Percentiles rank a stretch among this genome's conserved stretches.
phyloP scores from a whole-genome alignment of 169 alveolate genomes.

The Plasmodium chabaudi region DNA sequence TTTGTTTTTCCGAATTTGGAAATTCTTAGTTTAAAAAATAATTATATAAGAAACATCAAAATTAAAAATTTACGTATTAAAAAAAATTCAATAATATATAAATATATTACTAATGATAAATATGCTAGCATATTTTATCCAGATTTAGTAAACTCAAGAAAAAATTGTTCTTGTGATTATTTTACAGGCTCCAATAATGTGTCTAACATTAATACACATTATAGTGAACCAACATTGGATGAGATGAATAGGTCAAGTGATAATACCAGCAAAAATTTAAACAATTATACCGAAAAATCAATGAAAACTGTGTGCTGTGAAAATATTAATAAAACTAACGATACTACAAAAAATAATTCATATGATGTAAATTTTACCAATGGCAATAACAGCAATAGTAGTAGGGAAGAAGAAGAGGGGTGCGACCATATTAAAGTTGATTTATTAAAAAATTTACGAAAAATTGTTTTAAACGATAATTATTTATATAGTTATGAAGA shows the following conservation, averaged over 20 bases:
- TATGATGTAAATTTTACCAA: neutral
- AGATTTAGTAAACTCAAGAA: neutral
- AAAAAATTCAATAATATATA: slow-evolving; percentile 9
- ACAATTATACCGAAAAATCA: neutral
- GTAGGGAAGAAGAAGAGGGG: neutral
- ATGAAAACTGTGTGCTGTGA: neutral
- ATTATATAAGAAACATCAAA: slow-evolving; percentile 44
- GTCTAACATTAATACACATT: neutral
- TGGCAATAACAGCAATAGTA: neutral
- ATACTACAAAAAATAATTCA: neutral
- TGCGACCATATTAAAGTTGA: neutral
- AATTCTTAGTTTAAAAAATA: slow-evolving; percentile 45
- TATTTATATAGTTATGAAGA: slow-evolving; percentile 70
- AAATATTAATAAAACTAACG: neutral
- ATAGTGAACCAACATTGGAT: neutral
- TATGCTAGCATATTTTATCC: neutral
- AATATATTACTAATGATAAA: slow-evolving; percentile 16
- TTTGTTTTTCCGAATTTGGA: slow-evolving; percentile 68
- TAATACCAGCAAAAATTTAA: neutral
- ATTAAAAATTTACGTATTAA: slow-evolving; percentile 12
- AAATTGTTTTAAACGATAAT: slow-evolving; percentile 67
- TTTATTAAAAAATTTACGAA: slow-evolving; percentile 22
- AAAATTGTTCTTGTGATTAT: neutral
- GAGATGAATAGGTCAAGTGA: neutral
- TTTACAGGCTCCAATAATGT: neutral